phyloP scores from a whole-genome alignment of 2,329 filamentous ascomycete genomes.

The Pyrenophora teres region DNA sequence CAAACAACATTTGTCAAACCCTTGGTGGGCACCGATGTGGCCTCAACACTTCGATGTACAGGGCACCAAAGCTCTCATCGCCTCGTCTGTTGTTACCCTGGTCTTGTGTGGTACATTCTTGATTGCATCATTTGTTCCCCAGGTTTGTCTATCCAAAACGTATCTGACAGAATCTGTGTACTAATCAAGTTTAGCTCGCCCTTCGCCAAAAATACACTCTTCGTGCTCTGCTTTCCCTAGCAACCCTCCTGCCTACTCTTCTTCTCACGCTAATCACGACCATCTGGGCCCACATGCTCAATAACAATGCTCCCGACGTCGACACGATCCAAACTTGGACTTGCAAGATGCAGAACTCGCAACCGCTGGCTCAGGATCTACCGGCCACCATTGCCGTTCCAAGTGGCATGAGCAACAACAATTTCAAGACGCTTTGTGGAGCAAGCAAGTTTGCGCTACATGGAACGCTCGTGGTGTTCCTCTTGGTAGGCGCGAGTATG shows the following conservation, averaged over 20 bases:
- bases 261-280: constrained; percentile 49
- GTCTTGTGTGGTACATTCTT: constrained; percentile 47
- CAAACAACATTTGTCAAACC: constrained; percentile 49
- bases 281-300: constrained; percentile 48
- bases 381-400: constrained; percentile 29
- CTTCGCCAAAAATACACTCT: constrained; percentile 44
- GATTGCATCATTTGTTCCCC: constrained; percentile 40
- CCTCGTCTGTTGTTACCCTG: constrained; percentile 45
- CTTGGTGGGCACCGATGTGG: constrained; percentile 57
- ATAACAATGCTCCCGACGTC: constrained; percentile 38
- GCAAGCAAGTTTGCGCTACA: constrained; percentile 54
- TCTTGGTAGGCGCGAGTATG: constrained; percentile 45
- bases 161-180: neutral
- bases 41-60: constrained; percentile 53
- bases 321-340: constrained; percentile 50
- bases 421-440: constrained; percentile 48
- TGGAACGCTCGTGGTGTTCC: constrained; percentile 49
- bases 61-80: constrained; percentile 51
- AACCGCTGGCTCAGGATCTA: constrained; percentile 18
- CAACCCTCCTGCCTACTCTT: constrained; percentile 43
- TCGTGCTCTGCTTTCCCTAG: constrained; percentile 45
- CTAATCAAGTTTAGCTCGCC: constrained; percentile 34
- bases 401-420: constrained; percentile 39
- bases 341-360: constrained; percentile 44
- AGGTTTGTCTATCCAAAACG: constrained; percentile 25